A percentile compares a stretch with the other conserved stretches of the same genome.
Conservation (phyloP, 2,329 filamentous ascomycete genomes). For the Pseudocercospora fijiensis region DNA sequence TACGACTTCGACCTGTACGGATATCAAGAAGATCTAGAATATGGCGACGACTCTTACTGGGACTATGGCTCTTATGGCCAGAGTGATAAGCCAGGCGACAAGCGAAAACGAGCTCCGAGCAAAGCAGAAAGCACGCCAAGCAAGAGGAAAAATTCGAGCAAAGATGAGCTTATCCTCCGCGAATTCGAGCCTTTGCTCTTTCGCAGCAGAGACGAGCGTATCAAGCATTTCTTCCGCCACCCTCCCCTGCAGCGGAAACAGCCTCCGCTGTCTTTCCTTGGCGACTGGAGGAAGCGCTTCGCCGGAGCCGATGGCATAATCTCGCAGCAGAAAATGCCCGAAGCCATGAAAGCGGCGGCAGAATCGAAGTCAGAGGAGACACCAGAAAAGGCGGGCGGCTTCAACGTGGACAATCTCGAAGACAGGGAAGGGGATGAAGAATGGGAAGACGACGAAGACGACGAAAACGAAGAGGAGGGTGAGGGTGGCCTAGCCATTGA, state of each 20-base stretch:
- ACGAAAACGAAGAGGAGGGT: constrained; percentile 24
- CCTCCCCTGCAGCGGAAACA: constrained; percentile 29
- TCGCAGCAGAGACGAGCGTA: constrained; percentile 26
- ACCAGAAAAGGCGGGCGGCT: constrained; percentile 8
- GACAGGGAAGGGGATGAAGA: constrained; percentile 25
- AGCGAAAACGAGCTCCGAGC: constrained; percentile 33
- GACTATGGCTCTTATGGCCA: constrained; percentile 34
- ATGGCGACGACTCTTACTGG: constrained; percentile 49
- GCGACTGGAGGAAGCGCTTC: constrained; percentile 47
- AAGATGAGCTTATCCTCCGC: constrained; percentile 16
- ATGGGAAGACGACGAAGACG: constrained; percentile 25
- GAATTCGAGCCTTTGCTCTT: constrained; percentile 32
- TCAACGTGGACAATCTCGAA: constrained; percentile 15
- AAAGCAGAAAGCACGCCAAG: constrained; percentile 15
- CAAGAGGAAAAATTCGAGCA: constrained; percentile 30
- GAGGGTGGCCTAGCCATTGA: constrained; percentile 36
- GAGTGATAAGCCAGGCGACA: constrained; percentile 28
- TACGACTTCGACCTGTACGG: constrained; percentile 50
- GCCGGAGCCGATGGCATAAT: constrained; percentile 29
- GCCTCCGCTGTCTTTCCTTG: constrained; percentile 43
- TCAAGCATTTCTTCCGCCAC: constrained; percentile 4
- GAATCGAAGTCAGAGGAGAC: constrained; percentile 24
- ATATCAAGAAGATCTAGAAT: constrained; percentile 52
- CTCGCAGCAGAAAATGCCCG: constrained; percentile 30
- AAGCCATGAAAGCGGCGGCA: constrained; percentile 34